Conservation (phyloP, 441 rosid species). For the Corymbia calophylla region DNA sequence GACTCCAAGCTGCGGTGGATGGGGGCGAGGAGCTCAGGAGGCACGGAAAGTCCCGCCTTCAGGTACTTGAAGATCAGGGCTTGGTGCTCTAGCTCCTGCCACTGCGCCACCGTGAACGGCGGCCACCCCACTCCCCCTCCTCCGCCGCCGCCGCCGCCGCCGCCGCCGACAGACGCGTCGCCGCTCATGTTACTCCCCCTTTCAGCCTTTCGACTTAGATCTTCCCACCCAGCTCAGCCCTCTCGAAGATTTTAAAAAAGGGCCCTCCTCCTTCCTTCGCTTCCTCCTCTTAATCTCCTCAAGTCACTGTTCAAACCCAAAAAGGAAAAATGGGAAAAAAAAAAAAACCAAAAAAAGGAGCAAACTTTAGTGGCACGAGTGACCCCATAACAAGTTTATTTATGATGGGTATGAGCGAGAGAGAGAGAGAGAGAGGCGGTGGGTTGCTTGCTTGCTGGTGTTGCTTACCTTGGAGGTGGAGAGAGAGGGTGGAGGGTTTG, state of each 20-base stretch:
- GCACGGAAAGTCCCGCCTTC: constrained; percentile 28
- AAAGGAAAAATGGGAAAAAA: neutral
- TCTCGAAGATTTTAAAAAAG: neutral
- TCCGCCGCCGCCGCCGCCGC: neutral
- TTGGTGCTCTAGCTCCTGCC: constrained; percentile 41
- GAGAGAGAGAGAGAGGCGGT: neutral
- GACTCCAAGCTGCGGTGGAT: constrained; percentile 21
- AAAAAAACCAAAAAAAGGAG: neutral
- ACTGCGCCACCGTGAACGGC: constrained; percentile 28
- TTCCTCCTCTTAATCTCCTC: neutral
- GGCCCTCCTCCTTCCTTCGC: neutral
- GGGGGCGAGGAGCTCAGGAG: constrained; percentile 26
- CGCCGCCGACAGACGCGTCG: neutral
- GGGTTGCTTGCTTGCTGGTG: neutral
- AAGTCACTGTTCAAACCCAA: neutral
- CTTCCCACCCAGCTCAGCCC: neutral
- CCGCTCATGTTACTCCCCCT: constrained; percentile 1
- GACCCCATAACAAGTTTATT: neutral
- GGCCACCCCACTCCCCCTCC: constrained; percentile 1
- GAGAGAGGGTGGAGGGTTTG: neutral
- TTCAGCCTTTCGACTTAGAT: neutral
- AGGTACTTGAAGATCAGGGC: constrained; percentile 34
- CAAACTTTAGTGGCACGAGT: neutral
- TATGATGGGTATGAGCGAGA: neutral
- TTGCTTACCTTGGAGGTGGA: neutral